phyloP scores from a whole-genome alignment of 495 filamentous ascomycete species.

The Aspergillus leporis region DNA sequence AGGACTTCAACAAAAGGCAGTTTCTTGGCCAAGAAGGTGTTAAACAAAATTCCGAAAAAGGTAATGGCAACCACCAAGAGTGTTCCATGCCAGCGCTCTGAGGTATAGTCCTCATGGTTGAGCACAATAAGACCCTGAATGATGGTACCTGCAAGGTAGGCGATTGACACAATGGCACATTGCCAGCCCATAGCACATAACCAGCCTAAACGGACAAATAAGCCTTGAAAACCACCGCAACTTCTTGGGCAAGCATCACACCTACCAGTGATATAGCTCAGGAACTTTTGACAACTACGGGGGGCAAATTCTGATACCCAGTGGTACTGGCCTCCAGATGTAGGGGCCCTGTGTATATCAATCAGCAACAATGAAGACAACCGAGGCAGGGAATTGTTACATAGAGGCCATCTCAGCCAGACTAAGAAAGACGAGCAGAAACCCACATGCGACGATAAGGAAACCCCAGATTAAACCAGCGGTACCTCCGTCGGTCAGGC shows the following conservation, averaged over 20 bases:
- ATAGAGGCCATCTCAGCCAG: conserved; percentile 60
- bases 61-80: conserved; percentile 55
- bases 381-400: conserved; percentile 25
- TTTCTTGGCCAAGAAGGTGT: conserved; percentile 51
- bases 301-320: conserved; percentile 64
- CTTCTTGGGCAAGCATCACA: not conserved
- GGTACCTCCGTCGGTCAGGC: conserved; percentile 56
- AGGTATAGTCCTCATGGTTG: conserved; percentile 44
- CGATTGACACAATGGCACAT: conserved; percentile 51
- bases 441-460: conserved; percentile 48
- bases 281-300: conserved; percentile 49
- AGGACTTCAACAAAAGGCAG: conserved; percentile 59
- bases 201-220: conserved; percentile 46
- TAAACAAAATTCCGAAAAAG: conserved; percentile 52
- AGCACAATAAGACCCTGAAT: conserved; percentile 61
- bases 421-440: conserved; percentile 50
- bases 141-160: conserved; percentile 56
- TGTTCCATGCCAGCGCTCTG: conserved; percentile 60
- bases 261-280: conserved; percentile 59
- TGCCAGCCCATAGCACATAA: conserved; percentile 62
- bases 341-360: conserved; percentile 38
- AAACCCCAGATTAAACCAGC: conserved; percentile 59
- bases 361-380: not conserved
- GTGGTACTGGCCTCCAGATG: conserved; percentile 55
- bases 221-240: not conserved